These are phyloP conservation scores for Fusarium euwallaceae DNA, from an alignment of 2,329 filamentous ascomycete species.

Conservation along the genomic window DNA sequence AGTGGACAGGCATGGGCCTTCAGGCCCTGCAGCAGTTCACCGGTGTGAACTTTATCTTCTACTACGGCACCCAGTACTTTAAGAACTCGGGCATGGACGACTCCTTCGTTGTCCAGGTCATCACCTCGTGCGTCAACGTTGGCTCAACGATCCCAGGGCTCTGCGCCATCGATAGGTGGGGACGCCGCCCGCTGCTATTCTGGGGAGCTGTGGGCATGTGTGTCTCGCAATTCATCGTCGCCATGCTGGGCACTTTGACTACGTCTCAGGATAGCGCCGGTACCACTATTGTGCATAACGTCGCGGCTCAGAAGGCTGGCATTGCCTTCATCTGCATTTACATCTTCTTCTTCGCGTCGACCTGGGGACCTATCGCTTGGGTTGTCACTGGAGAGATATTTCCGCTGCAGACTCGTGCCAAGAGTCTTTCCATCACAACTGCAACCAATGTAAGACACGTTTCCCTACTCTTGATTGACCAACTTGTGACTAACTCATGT, in stretches of 20 bases:
- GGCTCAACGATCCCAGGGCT: slow-evolving; percentile 50
- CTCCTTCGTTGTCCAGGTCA: slow-evolving; percentile 51
- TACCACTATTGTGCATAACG: slow-evolving; percentile 46
- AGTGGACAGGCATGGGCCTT: slow-evolving; percentile 65
- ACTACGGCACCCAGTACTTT: slow-evolving; percentile 54
- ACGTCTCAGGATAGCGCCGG: slow-evolving; percentile 62
- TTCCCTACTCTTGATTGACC: neutral
- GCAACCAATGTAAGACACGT: slow-evolving; percentile 68
- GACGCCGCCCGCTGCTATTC: slow-evolving; percentile 71
- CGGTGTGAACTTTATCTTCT: slow-evolving; percentile 55
- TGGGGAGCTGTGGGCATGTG: slow-evolving; percentile 72
- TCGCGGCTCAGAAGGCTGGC: slow-evolving; percentile 62
- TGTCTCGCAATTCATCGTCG: slow-evolving; percentile 69
- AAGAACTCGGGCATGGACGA: slow-evolving; percentile 50
- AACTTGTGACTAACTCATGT: neutral
- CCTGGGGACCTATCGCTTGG: slow-evolving; percentile 79
- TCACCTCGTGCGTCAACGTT: slow-evolving; percentile 52
- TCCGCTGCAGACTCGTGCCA: slow-evolving; percentile 72
- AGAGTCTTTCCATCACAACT: slow-evolving; percentile 74
- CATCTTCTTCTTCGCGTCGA: slow-evolving; percentile 84
- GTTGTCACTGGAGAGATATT: slow-evolving; percentile 81
- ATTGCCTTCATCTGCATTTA: slow-evolving; percentile 63
- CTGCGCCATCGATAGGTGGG: slow-evolving; percentile 52
- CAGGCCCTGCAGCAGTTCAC: slow-evolving; percentile 63
- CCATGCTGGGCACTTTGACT: slow-evolving; percentile 66